phyloP scores from a whole-genome alignment of 2,329 filamentous ascomycete species.

The Talaromyces marneffei region DNA sequence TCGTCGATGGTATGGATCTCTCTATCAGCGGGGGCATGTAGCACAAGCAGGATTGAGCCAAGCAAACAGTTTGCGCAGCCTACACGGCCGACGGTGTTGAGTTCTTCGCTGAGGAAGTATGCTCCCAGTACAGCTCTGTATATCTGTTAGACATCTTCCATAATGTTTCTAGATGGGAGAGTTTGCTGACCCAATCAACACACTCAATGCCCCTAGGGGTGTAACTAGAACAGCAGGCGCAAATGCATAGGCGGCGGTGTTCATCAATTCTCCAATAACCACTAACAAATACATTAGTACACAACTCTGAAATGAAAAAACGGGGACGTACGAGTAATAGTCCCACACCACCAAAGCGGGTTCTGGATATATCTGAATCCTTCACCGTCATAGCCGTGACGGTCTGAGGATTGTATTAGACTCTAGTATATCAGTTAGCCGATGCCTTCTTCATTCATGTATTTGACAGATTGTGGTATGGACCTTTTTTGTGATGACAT shows the following conservation, averaged over 20 bases:
- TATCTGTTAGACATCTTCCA: not conserved
- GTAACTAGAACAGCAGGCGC: constrained; percentile 13
- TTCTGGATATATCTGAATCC: constrained; percentile 12
- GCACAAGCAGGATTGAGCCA: constrained; percentile 10
- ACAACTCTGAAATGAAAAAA: not conserved
- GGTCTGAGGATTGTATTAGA: constrained; percentile 11
- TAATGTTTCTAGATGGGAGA: not conserved
- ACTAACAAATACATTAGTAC: not conserved
- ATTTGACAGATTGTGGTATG: not conserved
- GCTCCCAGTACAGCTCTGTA: constrained; percentile 11
- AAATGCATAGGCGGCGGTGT: constrained; percentile 13
- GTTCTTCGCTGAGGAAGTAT: constrained; percentile 11
- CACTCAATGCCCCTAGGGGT: constrained; percentile 12
- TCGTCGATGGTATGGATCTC: constrained; percentile 9
- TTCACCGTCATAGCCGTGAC: constrained; percentile 9
- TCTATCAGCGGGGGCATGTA: constrained; percentile 12
- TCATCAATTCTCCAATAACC: constrained; percentile 13
- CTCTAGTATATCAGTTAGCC: not conserved
- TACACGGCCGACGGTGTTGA: constrained; percentile 11
- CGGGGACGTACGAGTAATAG: constrained; percentile 9
- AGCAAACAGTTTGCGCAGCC: constrained; percentile 13
- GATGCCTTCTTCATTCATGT: not conserved
- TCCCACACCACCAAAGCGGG: constrained; percentile 14
- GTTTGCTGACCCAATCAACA: constrained; percentile 11
- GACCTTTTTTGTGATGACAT: constrained; percentile 14